Conservation (phyloP, 176 grass and related monocot genomes). For the Cenchrus americanus region DNA sequence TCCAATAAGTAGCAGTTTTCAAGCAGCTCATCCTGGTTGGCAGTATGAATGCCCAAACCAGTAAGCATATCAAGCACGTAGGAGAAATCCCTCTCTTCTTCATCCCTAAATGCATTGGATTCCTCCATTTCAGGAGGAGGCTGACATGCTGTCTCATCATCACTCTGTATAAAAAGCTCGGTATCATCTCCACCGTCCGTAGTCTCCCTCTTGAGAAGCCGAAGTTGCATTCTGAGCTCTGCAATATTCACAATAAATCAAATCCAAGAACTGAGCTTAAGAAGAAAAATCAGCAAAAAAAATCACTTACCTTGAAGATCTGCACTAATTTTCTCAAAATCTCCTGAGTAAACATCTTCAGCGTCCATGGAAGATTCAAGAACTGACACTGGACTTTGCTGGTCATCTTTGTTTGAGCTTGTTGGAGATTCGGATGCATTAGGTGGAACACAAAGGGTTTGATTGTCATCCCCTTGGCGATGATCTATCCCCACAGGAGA, state of each 20-base stretch:
- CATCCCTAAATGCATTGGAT: conserved; percentile 61
- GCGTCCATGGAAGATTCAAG: conserved; percentile 76
- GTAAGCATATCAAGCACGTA: conserved; percentile 81
- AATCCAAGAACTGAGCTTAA: conserved; percentile 30
- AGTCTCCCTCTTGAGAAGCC: conserved; percentile 80
- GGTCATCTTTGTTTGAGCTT: conserved; percentile 63
- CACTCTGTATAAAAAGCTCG: conserved; percentile 52
- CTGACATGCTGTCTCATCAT: conserved; percentile 53
- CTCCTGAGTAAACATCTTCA: conserved; percentile 77
- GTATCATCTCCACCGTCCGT: conserved; percentile 47
- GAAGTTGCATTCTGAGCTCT: conserved; percentile 96
- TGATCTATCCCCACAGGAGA: conserved; percentile 22
- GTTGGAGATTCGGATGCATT: conserved; percentile 38
- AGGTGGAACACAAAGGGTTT: conserved; percentile 33
- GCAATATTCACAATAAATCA: conserved; percentile 49
- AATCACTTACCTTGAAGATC: conserved; percentile 90
- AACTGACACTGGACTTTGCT: conserved; percentile 85
- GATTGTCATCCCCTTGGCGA: conserved; percentile 34
- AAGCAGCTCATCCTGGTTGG: conserved; percentile 50
- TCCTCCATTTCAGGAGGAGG: conserved; percentile 51
- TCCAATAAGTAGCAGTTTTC: conserved; percentile 55
- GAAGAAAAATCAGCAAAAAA: not conserved
- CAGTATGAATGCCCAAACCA: conserved; percentile 51
- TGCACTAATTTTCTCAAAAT: conserved; percentile 92
- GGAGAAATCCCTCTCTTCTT: conserved; percentile 83